Percentiles rank a stretch among this genome's conserved stretches.
Conservation (phyloP, 441 rosid species). For the Sinapis alba region DNA sequence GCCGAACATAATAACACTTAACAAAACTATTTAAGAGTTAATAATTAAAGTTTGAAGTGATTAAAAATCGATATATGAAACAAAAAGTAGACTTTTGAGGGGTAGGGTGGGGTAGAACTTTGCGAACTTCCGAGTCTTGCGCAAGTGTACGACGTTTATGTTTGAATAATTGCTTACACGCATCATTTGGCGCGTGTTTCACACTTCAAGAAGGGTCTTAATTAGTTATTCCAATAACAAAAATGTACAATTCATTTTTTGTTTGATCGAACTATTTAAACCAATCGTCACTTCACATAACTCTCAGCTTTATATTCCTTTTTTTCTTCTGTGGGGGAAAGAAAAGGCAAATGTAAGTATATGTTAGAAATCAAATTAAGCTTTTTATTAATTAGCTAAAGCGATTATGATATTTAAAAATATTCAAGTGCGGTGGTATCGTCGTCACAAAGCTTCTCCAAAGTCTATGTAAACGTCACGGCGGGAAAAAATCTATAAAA, state of each 20-base stretch:
- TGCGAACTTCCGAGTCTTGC: conserved; percentile 35
- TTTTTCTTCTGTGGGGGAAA: background rate
- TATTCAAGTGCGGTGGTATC: conserved; percentile 19
- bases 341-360: background rate
- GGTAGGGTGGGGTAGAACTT: conserved; percentile 31
- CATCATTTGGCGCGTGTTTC: conserved; percentile 32
- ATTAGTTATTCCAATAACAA: conserved; percentile 12
- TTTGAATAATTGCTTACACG: conserved; percentile 28
- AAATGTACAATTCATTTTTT: background rate
- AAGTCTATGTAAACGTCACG: conserved; percentile 31
- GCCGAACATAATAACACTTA: background rate
- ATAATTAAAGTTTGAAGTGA: background rate
- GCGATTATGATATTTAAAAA: background rate
- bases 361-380: background rate
- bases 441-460: conserved; percentile 16
- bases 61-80: background rate
- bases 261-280: background rate
- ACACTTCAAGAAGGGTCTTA: conserved; percentile 8
- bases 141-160: conserved; percentile 40
- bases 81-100: background rate
- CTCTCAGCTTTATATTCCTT: background rate
- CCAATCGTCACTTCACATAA: background rate
- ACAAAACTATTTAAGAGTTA: background rate
- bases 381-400: background rate
- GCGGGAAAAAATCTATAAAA: conserved; percentile 12